phyloP scores from a whole-genome alignment of 306 rosid genomes.

The Acmispon strigosus region DNA sequence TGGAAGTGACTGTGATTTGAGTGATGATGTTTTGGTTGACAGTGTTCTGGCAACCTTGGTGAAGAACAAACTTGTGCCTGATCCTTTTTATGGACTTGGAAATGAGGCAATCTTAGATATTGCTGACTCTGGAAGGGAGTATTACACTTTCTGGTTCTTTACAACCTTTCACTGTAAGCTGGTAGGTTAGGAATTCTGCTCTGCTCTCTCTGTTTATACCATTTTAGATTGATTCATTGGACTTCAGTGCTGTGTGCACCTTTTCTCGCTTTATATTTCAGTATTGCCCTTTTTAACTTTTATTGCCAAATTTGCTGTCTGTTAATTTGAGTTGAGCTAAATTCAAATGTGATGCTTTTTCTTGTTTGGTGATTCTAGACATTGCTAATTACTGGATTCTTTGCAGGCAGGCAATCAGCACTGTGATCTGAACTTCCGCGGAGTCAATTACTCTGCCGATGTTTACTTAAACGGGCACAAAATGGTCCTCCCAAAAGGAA shows the following conservation, averaged over 20 bases:
- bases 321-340: background rate
- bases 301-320: background rate
- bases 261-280: background rate
- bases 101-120: conserved; percentile 74
- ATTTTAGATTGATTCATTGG: background rate
- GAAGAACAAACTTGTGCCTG: conserved; percentile 79
- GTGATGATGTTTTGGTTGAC: background rate
- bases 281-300: background rate
- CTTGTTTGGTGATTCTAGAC: background rate
- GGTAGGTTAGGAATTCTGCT: conserved; percentile 50
- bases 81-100: conserved; percentile 78
- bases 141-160: conserved; percentile 91
- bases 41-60: conserved; percentile 90
- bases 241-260: background rate
- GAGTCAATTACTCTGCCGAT: conserved; percentile 79
- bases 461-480: conserved; percentile 79
- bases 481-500: conserved; percentile 71
- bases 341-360: background rate
- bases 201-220: background rate
- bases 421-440: conserved; percentile 87
- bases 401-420: conserved; percentile 62
- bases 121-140: conserved; percentile 86
- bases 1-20: background rate
- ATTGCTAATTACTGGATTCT: conserved; percentile 11
- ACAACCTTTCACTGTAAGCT: conserved; percentile 62